Evolutionary conservation across 2,329 filamentous ascomycete species (phyloP).

Genomic region (Decorospora gaudefroyi): DNA sequence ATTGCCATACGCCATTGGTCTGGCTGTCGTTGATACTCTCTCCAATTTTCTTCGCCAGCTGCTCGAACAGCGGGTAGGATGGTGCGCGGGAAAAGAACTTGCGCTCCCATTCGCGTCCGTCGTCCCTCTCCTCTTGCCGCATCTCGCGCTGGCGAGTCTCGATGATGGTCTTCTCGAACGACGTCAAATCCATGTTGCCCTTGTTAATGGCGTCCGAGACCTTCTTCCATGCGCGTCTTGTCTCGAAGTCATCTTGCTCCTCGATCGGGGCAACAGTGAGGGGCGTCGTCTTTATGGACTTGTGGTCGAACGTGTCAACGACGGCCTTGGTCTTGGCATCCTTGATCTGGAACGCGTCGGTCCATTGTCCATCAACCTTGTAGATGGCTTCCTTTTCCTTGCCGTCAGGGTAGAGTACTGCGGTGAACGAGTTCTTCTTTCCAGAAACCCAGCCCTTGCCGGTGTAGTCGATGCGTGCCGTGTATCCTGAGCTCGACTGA

Average conservation of each 20-base stretch:
- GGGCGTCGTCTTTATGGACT: conserved; percentile 61
- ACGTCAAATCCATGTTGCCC: conserved; percentile 82
- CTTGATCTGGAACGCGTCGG: conserved; percentile 76
- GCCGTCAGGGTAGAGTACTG: conserved; percentile 70
- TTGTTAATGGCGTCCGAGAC: conserved; percentile 79
- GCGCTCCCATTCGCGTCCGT: conserved; percentile 77
- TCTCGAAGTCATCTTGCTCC: conserved; percentile 84
- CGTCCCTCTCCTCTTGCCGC: conserved; percentile 74
- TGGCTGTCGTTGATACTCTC: conserved; percentile 63
- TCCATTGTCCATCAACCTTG: conserved; percentile 90
- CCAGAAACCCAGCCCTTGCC: conserved; percentile 94
- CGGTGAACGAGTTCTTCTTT: conserved; percentile 90
- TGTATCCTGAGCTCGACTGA: conserved; percentile 81
- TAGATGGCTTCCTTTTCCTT: conserved; percentile 76
- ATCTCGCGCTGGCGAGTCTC: conserved; percentile 83
- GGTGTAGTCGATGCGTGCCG: conserved; percentile 87
- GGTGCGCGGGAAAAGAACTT: conserved; percentile 70
- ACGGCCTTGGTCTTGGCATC: conserved; percentile 59
- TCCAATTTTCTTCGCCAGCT: conserved; percentile 52
- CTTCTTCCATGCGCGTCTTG: conserved; percentile 82
- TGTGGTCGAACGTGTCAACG: conserved; percentile 54
- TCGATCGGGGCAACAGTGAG: conserved; percentile 74
- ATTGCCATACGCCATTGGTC: conserved; percentile 73
- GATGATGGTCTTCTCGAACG: conserved; percentile 81
- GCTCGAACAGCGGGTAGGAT: conserved; percentile 52